Conservation (phyloP, 2,329 filamentous ascomycete genomes). For the Gyromitra esculenta region DNA sequence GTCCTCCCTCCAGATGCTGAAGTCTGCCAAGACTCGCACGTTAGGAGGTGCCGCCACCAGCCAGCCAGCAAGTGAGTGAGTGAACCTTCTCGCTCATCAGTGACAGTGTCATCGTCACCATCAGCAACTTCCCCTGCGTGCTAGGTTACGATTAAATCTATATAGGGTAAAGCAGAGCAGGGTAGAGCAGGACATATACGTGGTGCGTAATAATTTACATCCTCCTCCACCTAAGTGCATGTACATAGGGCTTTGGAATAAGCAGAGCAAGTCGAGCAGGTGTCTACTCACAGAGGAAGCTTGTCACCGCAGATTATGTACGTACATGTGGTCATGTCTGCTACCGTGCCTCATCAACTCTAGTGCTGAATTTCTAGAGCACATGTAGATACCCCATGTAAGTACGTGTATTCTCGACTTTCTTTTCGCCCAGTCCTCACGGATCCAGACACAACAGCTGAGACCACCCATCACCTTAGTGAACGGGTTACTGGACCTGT, state of each 20-base stretch:
- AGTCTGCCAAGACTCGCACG: slow-evolving; percentile 39
- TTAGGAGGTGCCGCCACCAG: slow-evolving; percentile 31
- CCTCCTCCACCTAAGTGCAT: slow-evolving; percentile 16
- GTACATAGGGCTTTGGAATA: neutral
- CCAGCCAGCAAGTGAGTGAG: neutral
- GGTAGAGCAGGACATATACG: neutral
- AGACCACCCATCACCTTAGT: slow-evolving; percentile 35
- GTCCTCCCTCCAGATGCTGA: slow-evolving; percentile 24
- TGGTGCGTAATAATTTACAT: neutral
- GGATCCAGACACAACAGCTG: slow-evolving; percentile 31
- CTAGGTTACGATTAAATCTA: neutral
- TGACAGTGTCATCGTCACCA: neutral
- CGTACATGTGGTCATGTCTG: neutral
- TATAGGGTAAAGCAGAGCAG: neutral
- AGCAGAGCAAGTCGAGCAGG: neutral
- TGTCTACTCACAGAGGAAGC: neutral
- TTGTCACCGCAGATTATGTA: slow-evolving; percentile 2
- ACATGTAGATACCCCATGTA: neutral
- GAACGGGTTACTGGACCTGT: slow-evolving; percentile 15
- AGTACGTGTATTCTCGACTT: neutral
- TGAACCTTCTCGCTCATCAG: slow-evolving; percentile 20
- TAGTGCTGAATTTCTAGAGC: neutral
- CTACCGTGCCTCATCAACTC: neutral
- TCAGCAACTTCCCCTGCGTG: neutral
- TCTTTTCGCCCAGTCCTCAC: slow-evolving; percentile 33